Percentiles rank a stretch among this genome's conserved stretches.
phyloP scores from a whole-genome alignment of 768 basidiomycete genomes.

The Leccinum olivaceopallidum region DNA sequence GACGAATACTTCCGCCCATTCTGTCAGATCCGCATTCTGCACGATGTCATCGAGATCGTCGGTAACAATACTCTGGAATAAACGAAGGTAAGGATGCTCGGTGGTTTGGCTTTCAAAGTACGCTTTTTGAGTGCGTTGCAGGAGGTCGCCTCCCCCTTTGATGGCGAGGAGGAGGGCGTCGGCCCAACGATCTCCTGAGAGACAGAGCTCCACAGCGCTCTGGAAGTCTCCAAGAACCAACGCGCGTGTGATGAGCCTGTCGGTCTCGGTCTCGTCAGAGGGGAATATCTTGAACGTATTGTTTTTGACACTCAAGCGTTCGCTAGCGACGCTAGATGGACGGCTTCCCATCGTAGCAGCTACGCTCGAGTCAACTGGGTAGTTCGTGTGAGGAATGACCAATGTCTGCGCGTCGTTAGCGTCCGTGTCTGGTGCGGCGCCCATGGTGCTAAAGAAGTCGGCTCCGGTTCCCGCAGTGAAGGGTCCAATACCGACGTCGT shows the following conservation, averaged over 20 bases:
- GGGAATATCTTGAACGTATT: slow-evolving; percentile 93
- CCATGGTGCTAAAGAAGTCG: slow-evolving; percentile 90
- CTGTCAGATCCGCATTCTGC: slow-evolving; percentile 90
- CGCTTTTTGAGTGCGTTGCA: slow-evolving; percentile 86
- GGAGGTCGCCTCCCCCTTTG: slow-evolving; percentile 83
- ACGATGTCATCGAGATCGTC: slow-evolving; percentile 93
- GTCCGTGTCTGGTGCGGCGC: slow-evolving; percentile 47
- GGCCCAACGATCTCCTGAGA: slow-evolving; percentile 86
- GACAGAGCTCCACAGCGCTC: slow-evolving; percentile 87
- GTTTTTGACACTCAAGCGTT: slow-evolving; percentile 52
- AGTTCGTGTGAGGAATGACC: slow-evolving; percentile 76
- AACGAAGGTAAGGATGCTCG: slow-evolving; percentile 80
- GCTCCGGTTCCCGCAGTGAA: slow-evolving; percentile 53
- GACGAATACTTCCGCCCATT: slow-evolving; percentile 97
- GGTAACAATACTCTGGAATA: slow-evolving; percentile 93
- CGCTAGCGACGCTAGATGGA: slow-evolving; percentile 72
- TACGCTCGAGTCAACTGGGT: slow-evolving; percentile 83
- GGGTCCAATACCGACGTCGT: slow-evolving; percentile 63
- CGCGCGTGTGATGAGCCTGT: slow-evolving; percentile 87
- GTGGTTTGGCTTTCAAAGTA: slow-evolving; percentile 87
- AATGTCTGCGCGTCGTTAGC: slow-evolving; percentile 39
- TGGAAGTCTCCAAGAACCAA: slow-evolving; percentile 95
- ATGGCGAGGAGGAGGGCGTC: slow-evolving; percentile 95
- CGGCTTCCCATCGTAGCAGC: slow-evolving; percentile 95
- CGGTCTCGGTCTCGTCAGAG: slow-evolving; percentile 80